Base-by-base conservation (phyloP, 1,139 yeast species). In the Petasospora fabianii region DNA sequence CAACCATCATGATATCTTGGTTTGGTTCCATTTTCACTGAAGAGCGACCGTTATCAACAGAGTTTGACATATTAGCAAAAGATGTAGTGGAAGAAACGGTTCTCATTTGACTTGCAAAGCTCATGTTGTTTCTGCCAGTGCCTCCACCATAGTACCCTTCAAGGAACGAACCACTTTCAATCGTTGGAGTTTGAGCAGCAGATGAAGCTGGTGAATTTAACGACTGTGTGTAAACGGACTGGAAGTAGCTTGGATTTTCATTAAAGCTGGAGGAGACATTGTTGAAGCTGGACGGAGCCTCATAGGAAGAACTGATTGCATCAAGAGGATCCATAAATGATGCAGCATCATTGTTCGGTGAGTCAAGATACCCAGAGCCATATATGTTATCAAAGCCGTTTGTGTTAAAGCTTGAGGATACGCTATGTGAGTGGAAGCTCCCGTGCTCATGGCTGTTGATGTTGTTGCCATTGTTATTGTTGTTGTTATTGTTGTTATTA, bases 241-340 rank as follows among this genome's bases (percentile, higher is more conserved):
- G 48, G 38, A 49, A 49, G 30, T 43, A 50, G 14, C 45, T 38
- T 8, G 47, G 36, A 10, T 31, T 39, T 2, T 54, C 55, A 19
- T 30, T 39, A 27, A 47, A 47, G 27, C 53, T 48, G 10, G 46
- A 35, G 3, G 51, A 36, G 9, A 33, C 30, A 8, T 38, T 28
- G 17, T 47, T 40, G 34, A 54, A 47, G 16, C 39, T 43, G 8
- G 56, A 51, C 11, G 58, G 55, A 4, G 55, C 42, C 3, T 53
- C 58, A 33, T 50, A 54, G 2, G 55, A 51, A 1, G 51, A 44
- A 13, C 51, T 46, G 7, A 53, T 45, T 2, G 53, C 46, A 27
- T 53, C 55, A 26, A 53, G 34, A 3, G 58, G 56, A 35, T 54
- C 58, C 39, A 54, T 31, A n/a, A 47, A 51, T 13, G 53, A 53